Percentiles rank a stretch among this genome's conserved stretches.
phyloP scores from a whole-genome alignment of 352 stramenopile genomes.

The Phytopythium sindhum region DNA sequence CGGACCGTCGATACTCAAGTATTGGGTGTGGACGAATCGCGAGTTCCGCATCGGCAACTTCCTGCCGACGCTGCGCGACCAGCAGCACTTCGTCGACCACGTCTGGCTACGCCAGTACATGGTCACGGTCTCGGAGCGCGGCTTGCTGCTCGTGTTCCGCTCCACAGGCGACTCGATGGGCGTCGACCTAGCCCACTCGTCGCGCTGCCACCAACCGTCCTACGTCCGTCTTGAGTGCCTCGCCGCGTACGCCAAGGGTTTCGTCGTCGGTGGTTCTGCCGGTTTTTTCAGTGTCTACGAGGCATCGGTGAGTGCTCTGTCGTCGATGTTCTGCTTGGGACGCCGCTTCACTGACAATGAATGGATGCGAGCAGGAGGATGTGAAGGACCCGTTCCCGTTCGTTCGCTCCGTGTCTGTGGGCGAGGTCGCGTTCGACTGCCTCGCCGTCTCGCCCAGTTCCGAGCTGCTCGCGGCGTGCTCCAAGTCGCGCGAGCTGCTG shows the following conservation, averaged over 20 bases:
- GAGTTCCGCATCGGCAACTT: conserved; percentile 81
- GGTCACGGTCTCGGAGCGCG: conserved; percentile 64
- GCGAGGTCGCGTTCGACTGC: conserved; percentile 73
- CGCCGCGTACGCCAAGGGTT: conserved; percentile 58
- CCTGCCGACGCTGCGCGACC: conserved; percentile 65
- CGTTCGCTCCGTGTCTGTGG: conserved; percentile 62
- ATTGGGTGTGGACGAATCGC: conserved; percentile 73
- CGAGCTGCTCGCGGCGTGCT: conserved; percentile 58
- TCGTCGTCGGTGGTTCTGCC: conserved; percentile 66
- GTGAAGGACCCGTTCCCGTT: conserved; percentile 76
- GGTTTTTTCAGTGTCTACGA: conserved; percentile 81
- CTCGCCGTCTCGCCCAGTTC: conserved; percentile 63
- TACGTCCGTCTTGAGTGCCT: conserved; percentile 74
- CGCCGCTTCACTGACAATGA: not conserved
- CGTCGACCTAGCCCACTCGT: conserved; percentile 69
- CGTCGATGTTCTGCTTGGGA: not conserved
- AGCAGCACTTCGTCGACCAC: conserved; percentile 82
- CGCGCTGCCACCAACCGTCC: conserved; percentile 58
- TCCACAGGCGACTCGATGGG: conserved; percentile 40
- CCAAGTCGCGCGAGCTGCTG: conserved; percentile 64
- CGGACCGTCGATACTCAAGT: conserved; percentile 71
- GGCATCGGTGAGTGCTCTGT: conserved; percentile 33
- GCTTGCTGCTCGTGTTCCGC: conserved; percentile 62
- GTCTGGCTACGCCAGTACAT: conserved; percentile 74
- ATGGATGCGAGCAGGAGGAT: conserved; percentile 41